Base-by-base conservation (phyloP, 371 early-diverging fungal species). In the Dinochytrium kinnereticum region DNA sequence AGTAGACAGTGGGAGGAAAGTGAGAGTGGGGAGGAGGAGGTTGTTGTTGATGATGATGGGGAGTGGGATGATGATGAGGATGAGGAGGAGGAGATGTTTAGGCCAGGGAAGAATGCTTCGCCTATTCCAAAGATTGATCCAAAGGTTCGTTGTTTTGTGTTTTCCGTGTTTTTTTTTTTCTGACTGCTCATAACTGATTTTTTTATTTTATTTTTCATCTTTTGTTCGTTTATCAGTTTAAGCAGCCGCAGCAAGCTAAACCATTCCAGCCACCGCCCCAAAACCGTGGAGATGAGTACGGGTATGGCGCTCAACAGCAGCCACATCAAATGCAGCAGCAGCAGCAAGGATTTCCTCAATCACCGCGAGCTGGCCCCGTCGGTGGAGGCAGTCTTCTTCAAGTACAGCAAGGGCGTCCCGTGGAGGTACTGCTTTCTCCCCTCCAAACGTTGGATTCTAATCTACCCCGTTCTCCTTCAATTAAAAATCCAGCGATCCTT, bases 11-110 rank as follows among this genome's bases (percentile, higher is more conserved):
- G 7, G 57, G 15, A 7, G 57, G 7, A 24, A 55, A 55, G 49
- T n/a, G 49, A 49, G 57, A 30, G 26, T 7, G 7, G 64, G 17
- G 57, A 64, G 64, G 33, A 34, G 64, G 30, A 17, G 33, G 64
- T 10, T 28, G 64, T 64, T 19, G 64, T 64, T 2, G 36, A 10
- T 17, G 64, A 64, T 2, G 64, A 64, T 2, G 64, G 36, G 3
- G 64, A 33, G 34, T 30, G 64, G 34, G 30, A 37, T 19, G 64
- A 64, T 64, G 64, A 64, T 34, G 64, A 64, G 64, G 64, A 64
- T 64, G 64, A 64, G 10, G 64, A 64, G 26, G 64, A 64, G 64
- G 64, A 64, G 36, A 64, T 64, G 64, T 64, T 64, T 34, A 19
- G 64, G 7, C 64, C 64, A 10, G 64, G 64, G 19, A 64, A 64